Base-by-base conservation (phyloP, 805 yeast genomes). In the Scheffersomyces amazonensis region DNA sequence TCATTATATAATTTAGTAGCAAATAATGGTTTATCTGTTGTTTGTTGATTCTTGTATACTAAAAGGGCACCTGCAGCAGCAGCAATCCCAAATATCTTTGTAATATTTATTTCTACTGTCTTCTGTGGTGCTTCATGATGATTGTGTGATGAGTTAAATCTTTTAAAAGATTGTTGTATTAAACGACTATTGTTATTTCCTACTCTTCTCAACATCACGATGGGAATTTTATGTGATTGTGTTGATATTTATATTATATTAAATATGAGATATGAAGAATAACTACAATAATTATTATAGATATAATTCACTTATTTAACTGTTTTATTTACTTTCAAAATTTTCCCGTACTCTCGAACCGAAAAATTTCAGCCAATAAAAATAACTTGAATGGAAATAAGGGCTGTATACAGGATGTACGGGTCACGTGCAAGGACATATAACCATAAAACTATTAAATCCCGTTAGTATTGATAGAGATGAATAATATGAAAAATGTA, bases 1-100 rank as follows among this genome's bases (percentile, higher is more conserved):
- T 59, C 53, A 28, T 64, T 62, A 52, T 67, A 68, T 43, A 63
- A 60, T 28, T 60, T 54, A 16, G 72, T 65, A 45, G 60, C 50
- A 15, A 67, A 50, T 31, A 66, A 54, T 15, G 73, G 73, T 37
- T 56, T 62, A 42, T 58, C 60, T 24, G 60, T 57, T 22, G 43
- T 47, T 23, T 55, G 54, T 31, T 58, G 50, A 48, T 60, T 60
- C 43, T 54, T 58, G 50, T 62, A 62, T 29, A 62, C 62, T 31
- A 62, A 57, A 16, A 53, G 48, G 18, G 57, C 63, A 9, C 71
- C 75, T 13, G 62, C 66, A 37, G 62, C 47, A 20, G 66, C 62
- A 27, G 73, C 73, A 24, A 66, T 47, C 31, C 71, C 71, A 43
- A 68, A 62, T 32, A 69, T 65, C 43, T 65, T 68, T 35, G 70